Conservation (phyloP, 129 eudicot species). For the sunflower (Helianthus annuus) region HanXRQr2.0-SUNRISE NC_035436.2:196347735-196348234, state of each 20-base stretch:
- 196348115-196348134: too few species aligned
- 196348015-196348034: background rate
- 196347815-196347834: background rate
- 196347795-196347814: background rate
- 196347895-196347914: conserved; percentile 1
- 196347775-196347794: background rate
- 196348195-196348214: too few species aligned
- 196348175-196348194: too few species aligned
- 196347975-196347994: background rate
- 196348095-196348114: too few species aligned
- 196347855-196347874: background rate
- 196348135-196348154: too few species aligned
- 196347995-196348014: background rate
- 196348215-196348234: too few species aligned
- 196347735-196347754: too few species aligned
- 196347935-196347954: background rate
- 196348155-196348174: too few species aligned
- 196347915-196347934: background rate
- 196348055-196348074: background rate
- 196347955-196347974: background rate
- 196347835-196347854: background rate
- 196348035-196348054: background rate
- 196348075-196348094: background rate
- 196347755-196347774: too few species aligned
- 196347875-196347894: background rate